Percentiles rank a stretch among this genome's conserved stretches.
Conservation (phyloP, 768 basidiomycete genomes). For the Mycena albidolilacea region DNA sequence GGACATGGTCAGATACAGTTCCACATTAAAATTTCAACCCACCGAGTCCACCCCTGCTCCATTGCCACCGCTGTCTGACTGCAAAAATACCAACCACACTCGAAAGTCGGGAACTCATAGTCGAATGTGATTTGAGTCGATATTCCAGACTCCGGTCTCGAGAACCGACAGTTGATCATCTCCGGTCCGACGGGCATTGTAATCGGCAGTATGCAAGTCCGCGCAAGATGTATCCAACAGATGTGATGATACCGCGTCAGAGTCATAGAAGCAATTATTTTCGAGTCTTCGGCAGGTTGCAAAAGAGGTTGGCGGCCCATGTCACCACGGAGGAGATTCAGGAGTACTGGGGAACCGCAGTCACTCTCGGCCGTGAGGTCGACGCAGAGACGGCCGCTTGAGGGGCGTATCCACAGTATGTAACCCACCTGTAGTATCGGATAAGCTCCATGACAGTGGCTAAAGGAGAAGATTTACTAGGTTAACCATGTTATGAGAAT, state of each 20-base stretch:
- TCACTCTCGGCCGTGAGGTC: background rate
- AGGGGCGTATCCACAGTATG: constrained; percentile 8
- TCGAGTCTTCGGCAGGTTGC: background rate
- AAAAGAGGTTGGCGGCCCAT: background rate
- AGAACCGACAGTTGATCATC: background rate
- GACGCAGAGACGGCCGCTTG: constrained; percentile 8
- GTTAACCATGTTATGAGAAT: background rate
- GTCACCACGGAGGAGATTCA: background rate
- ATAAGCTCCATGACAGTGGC: background rate
- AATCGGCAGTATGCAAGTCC: background rate
- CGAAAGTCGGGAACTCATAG: background rate
- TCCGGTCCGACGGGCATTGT: background rate
- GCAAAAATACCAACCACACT: background rate
- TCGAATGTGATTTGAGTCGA: background rate
- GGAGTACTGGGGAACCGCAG: background rate
- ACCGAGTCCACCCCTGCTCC: constrained; percentile 15
- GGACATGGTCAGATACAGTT: background rate
- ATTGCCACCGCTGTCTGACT: background rate
- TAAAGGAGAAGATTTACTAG: background rate
- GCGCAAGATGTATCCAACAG: constrained; percentile 4
- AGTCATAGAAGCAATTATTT: background rate
- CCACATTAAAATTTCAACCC: background rate
- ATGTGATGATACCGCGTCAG: background rate
- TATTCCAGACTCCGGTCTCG: background rate
- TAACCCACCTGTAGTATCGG: background rate